Evolutionary conservation across 352 stramenopile genomes (phyloP), one percentile per base, ranked within the genome.

Genomic region (Phytophthora kernoviae): DNA sequence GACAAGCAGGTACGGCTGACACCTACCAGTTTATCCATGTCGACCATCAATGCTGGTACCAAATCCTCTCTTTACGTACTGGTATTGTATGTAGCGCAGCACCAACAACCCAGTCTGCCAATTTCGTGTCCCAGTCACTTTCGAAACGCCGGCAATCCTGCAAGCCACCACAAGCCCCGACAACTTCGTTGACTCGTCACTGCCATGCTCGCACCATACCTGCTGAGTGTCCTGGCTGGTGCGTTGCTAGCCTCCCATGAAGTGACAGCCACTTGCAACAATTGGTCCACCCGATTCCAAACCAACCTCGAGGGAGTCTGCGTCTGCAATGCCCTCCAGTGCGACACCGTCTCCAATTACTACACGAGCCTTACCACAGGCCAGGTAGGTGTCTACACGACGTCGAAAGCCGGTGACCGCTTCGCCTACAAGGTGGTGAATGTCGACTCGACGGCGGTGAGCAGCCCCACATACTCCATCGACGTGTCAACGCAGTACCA

Each of bases 231-330:
- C 6, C 17, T 47, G 20, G 41, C 21, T 14, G 9, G 46, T 14
- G 43, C 18, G 14, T 8, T 22, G 21, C 18, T 45, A 22, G n/a
- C 51, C 5, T 42, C 61, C 11, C 22, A 52, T 20, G 14, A 24
- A 11, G 27, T 44, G 8, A 27, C 40, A 21, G 55, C 59, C 41
- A 54, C 51, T 49, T 70, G 55, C 55, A 61, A 59, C 42, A 65
- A 52, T 14, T 70, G 61, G 65, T 87, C 79, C 22, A 68, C 59
- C 30, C 77, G 77, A 9, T 87, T 79, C 56, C 58, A 76, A 20
- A 65, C 68, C 33, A 63, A 72, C 37, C 43, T 88, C 37, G 63
- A 79, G 5, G 80, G 77, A 41, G 66, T 87, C 34, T 87, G 79
- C 54, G 68, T 89, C 21, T 87, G 80, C 73, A 86, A 75, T 22